These are phyloP conservation scores for Geopyxis carbonaria DNA, from an alignment of 495 filamentous ascomycete species.

Conservation along the genomic window DNA sequence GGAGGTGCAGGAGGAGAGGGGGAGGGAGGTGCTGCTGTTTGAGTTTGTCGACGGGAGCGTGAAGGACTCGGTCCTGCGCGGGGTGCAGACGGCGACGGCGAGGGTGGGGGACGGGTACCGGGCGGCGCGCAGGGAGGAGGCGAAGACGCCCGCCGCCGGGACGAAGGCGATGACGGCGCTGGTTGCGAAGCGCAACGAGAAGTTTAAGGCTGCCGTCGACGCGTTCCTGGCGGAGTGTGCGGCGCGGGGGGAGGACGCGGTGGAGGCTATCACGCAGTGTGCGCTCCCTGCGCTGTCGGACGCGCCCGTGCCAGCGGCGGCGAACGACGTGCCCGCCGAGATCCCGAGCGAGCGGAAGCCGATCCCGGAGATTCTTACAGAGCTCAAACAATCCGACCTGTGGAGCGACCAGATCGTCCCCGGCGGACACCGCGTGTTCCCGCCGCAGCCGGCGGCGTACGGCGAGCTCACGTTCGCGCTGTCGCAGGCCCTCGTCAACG, in stretches of 20 bases:
- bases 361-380: slow-evolving; percentile 68
- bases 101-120: slow-evolving; percentile 21
- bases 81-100: slow-evolving; percentile 44
- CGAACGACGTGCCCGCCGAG: slow-evolving; percentile 21
- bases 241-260: slow-evolving; percentile 47
- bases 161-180: slow-evolving; percentile 79
- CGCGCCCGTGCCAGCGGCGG: not conserved
- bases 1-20: slow-evolving; percentile 19
- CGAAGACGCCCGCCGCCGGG: slow-evolving; percentile 87
- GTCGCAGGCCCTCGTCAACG: slow-evolving; percentile 83
- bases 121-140: slow-evolving; percentile 64
- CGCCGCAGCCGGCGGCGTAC: slow-evolving; percentile 65
- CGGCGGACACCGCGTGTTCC: slow-evolving; percentile 83
- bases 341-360: slow-evolving; percentile 73
- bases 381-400: slow-evolving; percentile 68
- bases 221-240: slow-evolving; percentile 59
- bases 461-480: slow-evolving; percentile 74
- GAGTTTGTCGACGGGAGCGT: slow-evolving; percentile 87
- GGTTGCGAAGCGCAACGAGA: slow-evolving; percentile 81
- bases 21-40: slow-evolving; percentile 57
- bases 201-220: slow-evolving; percentile 65
- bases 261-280: slow-evolving; percentile 40
- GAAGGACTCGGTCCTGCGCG: slow-evolving; percentile 64
- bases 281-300: slow-evolving; percentile 23
- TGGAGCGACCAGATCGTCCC: slow-evolving; percentile 88